Percentiles rank a stretch among this genome's conserved stretches.
Conservation (phyloP, 225 moss, liverwort and hornwort genomes). For the Climacium dendroides region DNA sequence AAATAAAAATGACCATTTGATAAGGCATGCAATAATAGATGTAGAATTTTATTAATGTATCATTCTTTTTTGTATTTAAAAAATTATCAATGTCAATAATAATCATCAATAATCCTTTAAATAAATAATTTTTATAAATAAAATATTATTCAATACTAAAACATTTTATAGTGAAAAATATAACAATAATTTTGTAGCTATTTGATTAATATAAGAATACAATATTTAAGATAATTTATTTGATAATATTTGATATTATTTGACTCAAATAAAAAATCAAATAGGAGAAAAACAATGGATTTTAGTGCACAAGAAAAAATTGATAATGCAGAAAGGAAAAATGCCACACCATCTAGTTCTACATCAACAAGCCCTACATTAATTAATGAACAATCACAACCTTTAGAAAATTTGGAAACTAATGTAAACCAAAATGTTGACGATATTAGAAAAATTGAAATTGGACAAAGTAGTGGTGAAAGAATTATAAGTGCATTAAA, state of each 20-base stretch:
- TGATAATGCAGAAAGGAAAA: background rate
- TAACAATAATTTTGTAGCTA: background rate
- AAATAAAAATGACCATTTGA: background rate
- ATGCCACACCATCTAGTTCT: background rate
- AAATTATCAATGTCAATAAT: too few species aligned
- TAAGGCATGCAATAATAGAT: too few species aligned
- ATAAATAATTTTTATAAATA: too few species aligned
- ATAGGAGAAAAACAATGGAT: background rate
- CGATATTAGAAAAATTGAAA: background rate
- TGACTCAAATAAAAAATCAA: background rate
- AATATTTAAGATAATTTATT: background rate
- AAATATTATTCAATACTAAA: background rate
- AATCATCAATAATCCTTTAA: too few species aligned
- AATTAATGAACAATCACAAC: background rate
- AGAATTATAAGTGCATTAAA: background rate
- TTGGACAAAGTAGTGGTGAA: background rate
- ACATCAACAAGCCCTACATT: background rate
- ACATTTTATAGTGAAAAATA: background rate
- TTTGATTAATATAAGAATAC: background rate
- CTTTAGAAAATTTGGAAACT: too few species aligned
- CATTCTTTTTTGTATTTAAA: too few species aligned
- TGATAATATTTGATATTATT: background rate
- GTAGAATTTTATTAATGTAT: background rate
- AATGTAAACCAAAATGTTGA: background rate
- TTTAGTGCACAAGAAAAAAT: background rate